Conservation (phyloP, 139 green algal species). For the Chlorella sorokiniana region DNA sequence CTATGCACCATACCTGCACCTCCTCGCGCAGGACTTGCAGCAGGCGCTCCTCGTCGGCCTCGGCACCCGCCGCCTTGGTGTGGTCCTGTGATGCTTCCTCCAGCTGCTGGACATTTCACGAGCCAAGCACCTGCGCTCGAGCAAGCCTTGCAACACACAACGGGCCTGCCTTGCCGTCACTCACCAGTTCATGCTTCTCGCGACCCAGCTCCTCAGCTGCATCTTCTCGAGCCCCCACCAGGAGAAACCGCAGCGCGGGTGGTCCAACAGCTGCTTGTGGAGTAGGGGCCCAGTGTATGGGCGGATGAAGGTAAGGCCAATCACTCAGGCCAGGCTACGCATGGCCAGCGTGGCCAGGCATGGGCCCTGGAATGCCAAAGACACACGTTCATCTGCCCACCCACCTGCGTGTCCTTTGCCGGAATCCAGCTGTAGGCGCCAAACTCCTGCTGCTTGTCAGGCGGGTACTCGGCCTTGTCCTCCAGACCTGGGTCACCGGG, state of each 20-base stretch:
- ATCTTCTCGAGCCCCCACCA: constrained; percentile 37
- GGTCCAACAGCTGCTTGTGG: constrained; percentile 39
- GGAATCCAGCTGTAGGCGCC: constrained; percentile 50
- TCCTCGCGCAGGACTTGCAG: constrained; percentile 27
- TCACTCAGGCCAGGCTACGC: background rate
- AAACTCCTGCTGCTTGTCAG: constrained; percentile 49
- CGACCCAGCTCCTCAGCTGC: background rate
- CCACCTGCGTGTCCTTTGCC: constrained; percentile 25
- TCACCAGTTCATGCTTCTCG: background rate
- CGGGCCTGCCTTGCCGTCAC: background rate
- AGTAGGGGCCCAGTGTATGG: background rate
- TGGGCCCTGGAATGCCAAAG: too few relatives aligned
- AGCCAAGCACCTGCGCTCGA: background rate
- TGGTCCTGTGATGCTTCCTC: background rate
- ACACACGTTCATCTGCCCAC: too few relatives aligned
- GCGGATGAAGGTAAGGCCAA: background rate
- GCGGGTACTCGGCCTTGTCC: constrained; percentile 44
- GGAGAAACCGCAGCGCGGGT: constrained; percentile 44
- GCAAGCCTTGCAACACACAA: background rate
- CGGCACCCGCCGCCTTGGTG: background rate
- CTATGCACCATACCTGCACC: background rate
- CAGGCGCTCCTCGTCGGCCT: constrained; percentile 28
- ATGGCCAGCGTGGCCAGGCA: background rate
- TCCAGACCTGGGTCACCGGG: constrained; percentile 32
- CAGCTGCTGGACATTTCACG: background rate